A percentile compares a stretch with the other conserved stretches of the same genome.
Evolutionary conservation across 257 asterid genomes (phyloP).

Genomic region (Capsicum rhomboideum): DNA sequence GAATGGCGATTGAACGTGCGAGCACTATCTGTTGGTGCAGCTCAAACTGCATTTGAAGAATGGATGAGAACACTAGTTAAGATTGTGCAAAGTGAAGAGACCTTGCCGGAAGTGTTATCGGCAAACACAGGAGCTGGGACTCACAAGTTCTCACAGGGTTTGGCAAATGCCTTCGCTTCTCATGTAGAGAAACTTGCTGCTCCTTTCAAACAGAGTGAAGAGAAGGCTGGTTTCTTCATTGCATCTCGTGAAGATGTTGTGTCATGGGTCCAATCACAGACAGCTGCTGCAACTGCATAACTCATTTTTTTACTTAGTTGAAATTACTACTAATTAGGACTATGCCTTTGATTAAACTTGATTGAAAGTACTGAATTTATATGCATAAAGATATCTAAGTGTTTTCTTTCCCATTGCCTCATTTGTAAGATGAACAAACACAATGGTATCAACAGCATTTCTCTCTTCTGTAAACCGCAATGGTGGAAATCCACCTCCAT

Average conservation of each 20-base stretch:
- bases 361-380: neutral
- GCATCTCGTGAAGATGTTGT: conserved; percentile 69
- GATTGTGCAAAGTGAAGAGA: conserved; percentile 46
- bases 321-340: neutral
- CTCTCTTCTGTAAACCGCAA: conserved; percentile 17
- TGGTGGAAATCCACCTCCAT: conserved; percentile 43
- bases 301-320: neutral
- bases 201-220: conserved; percentile 69
- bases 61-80: conserved; percentile 72
- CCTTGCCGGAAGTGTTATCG: conserved; percentile 57
- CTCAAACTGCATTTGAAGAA: conserved; percentile 83
- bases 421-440: neutral
- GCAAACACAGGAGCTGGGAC: conserved; percentile 86
- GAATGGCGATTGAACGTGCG: conserved; percentile 84
- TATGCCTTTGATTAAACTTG: neutral
- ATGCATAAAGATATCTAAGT: neutral
- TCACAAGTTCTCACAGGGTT: conserved; percentile 73
- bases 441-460: neutral
- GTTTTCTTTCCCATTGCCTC: neutral
- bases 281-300: conserved; percentile 26
- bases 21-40: conserved; percentile 84
- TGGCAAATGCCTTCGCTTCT: conserved; percentile 58
- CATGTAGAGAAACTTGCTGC: conserved; percentile 62
- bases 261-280: conserved; percentile 57
- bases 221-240: conserved; percentile 63